These are phyloP conservation scores for Dianthus caryophyllus DNA, from an alignment of 148 eudicot species.

Conservation along the genomic window DNA sequence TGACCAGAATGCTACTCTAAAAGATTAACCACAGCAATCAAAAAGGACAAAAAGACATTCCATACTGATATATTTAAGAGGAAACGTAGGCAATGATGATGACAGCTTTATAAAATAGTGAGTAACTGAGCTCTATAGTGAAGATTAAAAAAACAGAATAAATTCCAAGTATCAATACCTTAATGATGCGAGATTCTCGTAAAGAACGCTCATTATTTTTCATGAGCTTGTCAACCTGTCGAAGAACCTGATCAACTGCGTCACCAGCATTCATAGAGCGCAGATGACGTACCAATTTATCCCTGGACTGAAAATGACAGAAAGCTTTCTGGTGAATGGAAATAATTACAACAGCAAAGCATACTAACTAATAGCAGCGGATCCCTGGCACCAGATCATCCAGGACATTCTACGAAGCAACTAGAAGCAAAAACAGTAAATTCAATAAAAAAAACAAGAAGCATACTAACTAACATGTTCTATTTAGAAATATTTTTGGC, in stretches of 20 bases:
- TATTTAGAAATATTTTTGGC: too few species aligned
- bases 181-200: slow-evolving; percentile 50
- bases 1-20: background rate
- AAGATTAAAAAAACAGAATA: background rate
- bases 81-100: background rate
- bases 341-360: background rate
- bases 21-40: background rate
- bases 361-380: background rate
- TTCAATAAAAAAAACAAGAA: background rate
- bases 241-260: slow-evolving; percentile 89
- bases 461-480: too few species aligned
- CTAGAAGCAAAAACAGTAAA: background rate
- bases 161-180: slow-evolving; percentile 38
- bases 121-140: background rate
- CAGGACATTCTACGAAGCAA: background rate
- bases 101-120: background rate
- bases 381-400: background rate
- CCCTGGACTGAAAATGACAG: slow-evolving; percentile 65
- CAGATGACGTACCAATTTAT: slow-evolving; percentile 58
- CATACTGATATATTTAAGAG: slow-evolving; percentile 7
- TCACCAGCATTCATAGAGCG: slow-evolving; percentile 92
- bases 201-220: slow-evolving; percentile 68
- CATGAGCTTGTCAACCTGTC: slow-evolving; percentile 80
- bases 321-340: background rate
- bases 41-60: slow-evolving; percentile 1